Conservation (phyloP, 176 grass and related monocot genomes). For the Triticum turgidum region DNA sequence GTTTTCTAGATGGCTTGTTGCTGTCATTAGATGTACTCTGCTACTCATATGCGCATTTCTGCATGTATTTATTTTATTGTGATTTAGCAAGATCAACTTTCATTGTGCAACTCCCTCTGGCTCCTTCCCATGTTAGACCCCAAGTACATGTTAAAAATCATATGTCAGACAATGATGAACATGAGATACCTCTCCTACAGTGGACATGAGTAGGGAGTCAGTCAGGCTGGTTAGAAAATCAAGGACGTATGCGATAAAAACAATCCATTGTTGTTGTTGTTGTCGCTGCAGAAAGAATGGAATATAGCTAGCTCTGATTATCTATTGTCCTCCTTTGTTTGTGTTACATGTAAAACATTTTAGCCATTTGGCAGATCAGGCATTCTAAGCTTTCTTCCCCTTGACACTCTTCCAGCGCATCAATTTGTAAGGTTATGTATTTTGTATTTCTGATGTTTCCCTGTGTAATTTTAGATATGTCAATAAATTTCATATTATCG, state of each 20-base stretch:
- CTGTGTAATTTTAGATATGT: background rate
- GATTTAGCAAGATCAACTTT: background rate
- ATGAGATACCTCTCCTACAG: background rate
- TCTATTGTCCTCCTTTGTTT: background rate
- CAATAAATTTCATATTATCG: background rate
- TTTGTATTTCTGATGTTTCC: background rate
- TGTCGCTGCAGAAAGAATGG: background rate
- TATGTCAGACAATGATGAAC: background rate
- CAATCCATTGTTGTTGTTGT: background rate
- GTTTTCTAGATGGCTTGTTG: background rate
- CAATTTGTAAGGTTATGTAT: background rate
- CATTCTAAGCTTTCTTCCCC: background rate
- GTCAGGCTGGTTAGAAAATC: slow-evolving; percentile 3
- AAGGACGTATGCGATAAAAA: background rate
- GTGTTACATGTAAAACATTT: background rate
- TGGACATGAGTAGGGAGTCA: background rate
- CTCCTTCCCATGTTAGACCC: background rate
- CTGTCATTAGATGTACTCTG: background rate
- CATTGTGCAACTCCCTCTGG: background rate
- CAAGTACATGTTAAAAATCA: background rate
- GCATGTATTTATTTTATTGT: background rate
- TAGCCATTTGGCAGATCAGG: background rate
- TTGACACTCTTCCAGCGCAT: background rate
- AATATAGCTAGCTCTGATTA: background rate
- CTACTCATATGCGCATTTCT: background rate